Evolutionary conservation across 2,329 filamentous ascomycete species (phyloP).

Genomic region (Trichoderma citrinoviride): DNA sequence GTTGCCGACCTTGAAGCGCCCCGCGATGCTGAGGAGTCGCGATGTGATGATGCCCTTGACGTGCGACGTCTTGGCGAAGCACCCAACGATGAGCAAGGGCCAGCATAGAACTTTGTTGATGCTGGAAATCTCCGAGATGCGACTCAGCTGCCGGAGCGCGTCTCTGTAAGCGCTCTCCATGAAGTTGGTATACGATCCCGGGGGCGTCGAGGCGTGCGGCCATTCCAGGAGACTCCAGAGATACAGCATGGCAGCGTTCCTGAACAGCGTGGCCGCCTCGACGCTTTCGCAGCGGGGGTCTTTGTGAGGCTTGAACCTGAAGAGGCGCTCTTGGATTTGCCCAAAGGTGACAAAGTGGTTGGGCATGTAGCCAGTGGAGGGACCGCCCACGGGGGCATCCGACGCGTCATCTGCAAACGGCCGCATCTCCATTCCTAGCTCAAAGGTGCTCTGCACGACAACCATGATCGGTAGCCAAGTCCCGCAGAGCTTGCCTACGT

Average conservation of each 20-base stretch:
- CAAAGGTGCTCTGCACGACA: constrained; percentile 41
- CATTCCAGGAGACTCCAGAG: constrained; percentile 37
- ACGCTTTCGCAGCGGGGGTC: constrained; percentile 26
- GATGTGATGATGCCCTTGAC: constrained; percentile 27
- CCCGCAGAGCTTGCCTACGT: constrained; percentile 39
- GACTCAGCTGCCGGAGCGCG: constrained; percentile 30
- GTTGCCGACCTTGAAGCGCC: constrained; percentile 44
- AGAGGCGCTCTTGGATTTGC: constrained; percentile 42
- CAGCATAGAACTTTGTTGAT: constrained; percentile 43
- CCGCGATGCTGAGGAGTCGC: constrained; percentile 36
- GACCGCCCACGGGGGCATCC: background rate
- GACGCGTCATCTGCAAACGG: constrained; percentile 29
- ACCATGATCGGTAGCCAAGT: constrained; percentile 42
- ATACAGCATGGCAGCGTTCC: constrained; percentile 45
- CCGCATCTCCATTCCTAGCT: constrained; percentile 43
- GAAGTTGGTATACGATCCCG: constrained; percentile 30
- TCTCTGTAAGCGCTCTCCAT: constrained; percentile 27
- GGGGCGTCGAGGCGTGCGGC: constrained; percentile 26
- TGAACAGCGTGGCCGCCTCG: constrained; percentile 44
- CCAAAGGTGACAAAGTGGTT: constrained; percentile 46
- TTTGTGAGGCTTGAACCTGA: constrained; percentile 39
- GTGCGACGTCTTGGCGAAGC: constrained; percentile 38
- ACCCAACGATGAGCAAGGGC: constrained; percentile 40
- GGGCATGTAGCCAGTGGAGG: constrained; percentile 31
- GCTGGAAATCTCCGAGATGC: constrained; percentile 34